These are phyloP conservation scores for Antrodiella citrinella DNA, from an alignment of 768 basidiomycete species.

Conservation along the genomic window DNA sequence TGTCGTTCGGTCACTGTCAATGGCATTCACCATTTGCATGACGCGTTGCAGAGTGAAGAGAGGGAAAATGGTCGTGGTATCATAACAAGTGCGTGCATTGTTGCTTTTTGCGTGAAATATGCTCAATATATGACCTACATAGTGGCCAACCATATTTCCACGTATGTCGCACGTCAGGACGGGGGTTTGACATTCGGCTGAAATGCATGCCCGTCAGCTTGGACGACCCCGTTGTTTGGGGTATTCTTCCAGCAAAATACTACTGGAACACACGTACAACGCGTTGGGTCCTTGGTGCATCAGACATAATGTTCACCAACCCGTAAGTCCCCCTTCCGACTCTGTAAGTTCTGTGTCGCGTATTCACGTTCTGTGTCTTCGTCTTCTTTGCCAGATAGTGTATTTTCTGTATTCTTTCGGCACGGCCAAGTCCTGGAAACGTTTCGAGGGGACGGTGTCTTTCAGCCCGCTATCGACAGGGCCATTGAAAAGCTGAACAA, in stretches of 20 bases:
- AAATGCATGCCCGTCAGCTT: slow-evolving; percentile 41
- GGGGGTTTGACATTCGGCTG: no score
- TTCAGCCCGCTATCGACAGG: slow-evolving; percentile 79
- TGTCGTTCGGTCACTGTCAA: slow-evolving; percentile 59
- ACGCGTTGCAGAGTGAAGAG: slow-evolving; percentile 46
- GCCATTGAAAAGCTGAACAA: slow-evolving; percentile 74
- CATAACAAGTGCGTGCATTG: slow-evolving; percentile 53
- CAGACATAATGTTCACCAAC: slow-evolving; percentile 93
- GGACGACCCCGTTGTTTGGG: slow-evolving; percentile 87
- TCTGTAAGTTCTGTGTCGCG: not conserved
- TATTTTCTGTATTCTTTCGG: slow-evolving; percentile 80
- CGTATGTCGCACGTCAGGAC: slow-evolving; percentile 41
- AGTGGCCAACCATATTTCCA: slow-evolving; percentile 95
- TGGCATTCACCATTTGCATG: slow-evolving; percentile 56
- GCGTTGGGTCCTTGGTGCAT: slow-evolving; percentile 91
- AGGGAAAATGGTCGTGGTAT: slow-evolving; percentile 51
- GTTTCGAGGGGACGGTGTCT: slow-evolving; percentile 82
- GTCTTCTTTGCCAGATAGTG: slow-evolving; percentile 31
- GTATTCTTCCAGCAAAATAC: slow-evolving; percentile 58
- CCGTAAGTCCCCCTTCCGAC: slow-evolving; percentile 42
- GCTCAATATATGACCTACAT: slow-evolving; percentile 4
- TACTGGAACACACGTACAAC: slow-evolving; percentile 52
- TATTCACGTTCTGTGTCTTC: not conserved
- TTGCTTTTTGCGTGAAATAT: not conserved
- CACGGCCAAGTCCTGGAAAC: slow-evolving; percentile 91